phyloP scores from a whole-genome alignment of 306 rosid genomes.

The Lupinus albus region DNA sequence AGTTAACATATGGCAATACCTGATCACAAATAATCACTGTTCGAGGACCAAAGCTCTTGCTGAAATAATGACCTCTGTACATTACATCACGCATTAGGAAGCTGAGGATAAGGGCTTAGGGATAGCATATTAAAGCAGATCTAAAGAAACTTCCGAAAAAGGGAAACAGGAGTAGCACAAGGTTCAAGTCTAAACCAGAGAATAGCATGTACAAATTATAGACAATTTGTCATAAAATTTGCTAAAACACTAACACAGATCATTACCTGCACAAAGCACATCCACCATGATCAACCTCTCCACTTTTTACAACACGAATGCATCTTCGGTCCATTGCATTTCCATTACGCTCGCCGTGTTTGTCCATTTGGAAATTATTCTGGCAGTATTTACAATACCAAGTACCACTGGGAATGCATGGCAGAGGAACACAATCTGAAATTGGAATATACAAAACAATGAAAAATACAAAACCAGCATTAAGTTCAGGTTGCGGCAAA shows the following conservation, averaged over 20 bases:
- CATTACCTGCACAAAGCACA: constrained; percentile 87
- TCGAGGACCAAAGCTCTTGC: constrained; percentile 73
- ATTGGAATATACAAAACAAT: constrained; percentile 19
- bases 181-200: not conserved
- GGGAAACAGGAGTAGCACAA: not conserved
- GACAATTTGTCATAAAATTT: not conserved
- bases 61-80: constrained; percentile 74
- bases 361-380: constrained; percentile 60
- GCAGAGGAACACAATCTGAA: constrained; percentile 80
- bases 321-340: constrained; percentile 80
- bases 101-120: not conserved
- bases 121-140: not conserved
- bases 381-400: constrained; percentile 95
- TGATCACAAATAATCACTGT: constrained; percentile 94
- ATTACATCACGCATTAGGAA: constrained; percentile 17
- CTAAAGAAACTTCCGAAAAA: not conserved
- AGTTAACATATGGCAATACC: constrained; percentile 52
- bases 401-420: constrained; percentile 59
- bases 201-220: not conserved
- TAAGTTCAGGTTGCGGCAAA: constrained; percentile 12
- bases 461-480: not conserved
- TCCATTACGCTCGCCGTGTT: constrained; percentile 58
- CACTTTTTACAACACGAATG: constrained; percentile 72
- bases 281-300: constrained; percentile 76
- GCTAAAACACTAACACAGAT: not conserved